Evolutionary conservation across 1,284 basidiomycete genomes (phyloP).

Genomic region (Pyrrhoderma noxium): DNA sequence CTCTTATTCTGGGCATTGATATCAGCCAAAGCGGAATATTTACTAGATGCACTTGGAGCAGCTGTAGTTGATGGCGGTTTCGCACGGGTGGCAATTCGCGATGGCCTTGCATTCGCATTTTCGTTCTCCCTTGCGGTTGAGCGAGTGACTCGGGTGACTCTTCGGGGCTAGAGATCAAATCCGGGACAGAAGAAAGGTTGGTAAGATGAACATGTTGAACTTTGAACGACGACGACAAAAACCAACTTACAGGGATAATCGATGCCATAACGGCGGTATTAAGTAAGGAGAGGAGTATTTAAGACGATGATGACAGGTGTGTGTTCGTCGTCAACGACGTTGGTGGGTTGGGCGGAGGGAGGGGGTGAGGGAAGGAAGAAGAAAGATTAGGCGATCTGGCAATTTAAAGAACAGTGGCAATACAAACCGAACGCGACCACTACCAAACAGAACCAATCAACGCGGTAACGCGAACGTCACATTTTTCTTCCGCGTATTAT

Average conservation of each 20-base stretch:
- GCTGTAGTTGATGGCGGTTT: slow-evolving; percentile 44
- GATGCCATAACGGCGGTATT: slow-evolving; percentile 13
- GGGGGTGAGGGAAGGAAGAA: not conserved
- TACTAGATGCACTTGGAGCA: slow-evolving; percentile 25
- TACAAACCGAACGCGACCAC: slow-evolving; percentile 16
- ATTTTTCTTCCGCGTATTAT: slow-evolving; percentile 3
- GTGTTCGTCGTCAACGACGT: slow-evolving; percentile 4
- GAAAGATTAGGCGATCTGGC: slow-evolving; percentile 2
- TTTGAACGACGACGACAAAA: not conserved
- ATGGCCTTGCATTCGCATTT: slow-evolving; percentile 46
- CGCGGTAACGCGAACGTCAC: slow-evolving; percentile 15
- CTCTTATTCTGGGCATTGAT: slow-evolving; percentile 50
- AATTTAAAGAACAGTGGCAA: slow-evolving; percentile 14
- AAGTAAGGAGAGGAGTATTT: not conserved
- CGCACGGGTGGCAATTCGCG: slow-evolving; percentile 46
- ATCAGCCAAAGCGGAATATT: slow-evolving; percentile 30
- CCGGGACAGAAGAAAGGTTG: not conserved
- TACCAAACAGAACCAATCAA: slow-evolving; percentile 17
- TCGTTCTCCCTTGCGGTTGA: slow-evolving; percentile 53
- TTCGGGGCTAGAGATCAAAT: slow-evolving; percentile 39
- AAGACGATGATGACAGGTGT: not conserved
- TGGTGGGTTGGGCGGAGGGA: not conserved
- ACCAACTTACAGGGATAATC: slow-evolving; percentile 18
- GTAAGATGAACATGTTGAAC: slow-evolving; percentile 9
- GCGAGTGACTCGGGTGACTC: slow-evolving; percentile 49